Conservation (phyloP, 495 filamentous ascomycete genomes). For the Annulohypoxylon moriforme region DNA sequence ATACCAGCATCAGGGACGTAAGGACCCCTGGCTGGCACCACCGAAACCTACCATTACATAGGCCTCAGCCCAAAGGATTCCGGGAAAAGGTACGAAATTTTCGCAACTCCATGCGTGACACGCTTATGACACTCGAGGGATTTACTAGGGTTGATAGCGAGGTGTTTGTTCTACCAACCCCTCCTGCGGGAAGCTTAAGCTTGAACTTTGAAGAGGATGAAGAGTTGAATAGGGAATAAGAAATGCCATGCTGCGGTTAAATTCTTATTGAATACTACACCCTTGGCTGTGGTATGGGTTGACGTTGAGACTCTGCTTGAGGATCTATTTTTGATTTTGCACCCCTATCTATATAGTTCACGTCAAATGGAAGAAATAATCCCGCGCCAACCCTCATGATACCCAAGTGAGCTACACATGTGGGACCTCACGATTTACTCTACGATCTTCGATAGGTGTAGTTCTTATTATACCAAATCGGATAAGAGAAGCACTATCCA, state of each 20-base stretch:
- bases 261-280: not conserved
- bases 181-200: not conserved
- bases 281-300: not conserved
- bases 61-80: not conserved
- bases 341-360: too few species aligned
- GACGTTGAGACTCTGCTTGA: not conserved
- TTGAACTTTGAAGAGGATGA: not conserved
- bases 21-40: not conserved
- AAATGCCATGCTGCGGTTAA: not conserved
- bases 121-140: not conserved
- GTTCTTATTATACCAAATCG: constrained; percentile 27
- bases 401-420: not conserved
- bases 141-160: not conserved
- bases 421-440: not conserved
- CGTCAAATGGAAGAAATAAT: too few species aligned
- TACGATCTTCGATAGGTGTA: not conserved
- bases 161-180: not conserved
- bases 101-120: not conserved
- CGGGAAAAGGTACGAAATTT: not conserved
- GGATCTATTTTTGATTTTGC: not conserved
- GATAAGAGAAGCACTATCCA: constrained; percentile 21
- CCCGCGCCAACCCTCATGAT: not conserved
- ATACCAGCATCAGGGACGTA: not conserved
- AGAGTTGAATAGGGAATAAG: not conserved
- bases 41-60: not conserved